Evolutionary conservation across 108 stramenopile genomes (phyloP), one percentile per base, ranked within the genome.

Genomic region (Fragilariopsis cylindrus): DNA sequence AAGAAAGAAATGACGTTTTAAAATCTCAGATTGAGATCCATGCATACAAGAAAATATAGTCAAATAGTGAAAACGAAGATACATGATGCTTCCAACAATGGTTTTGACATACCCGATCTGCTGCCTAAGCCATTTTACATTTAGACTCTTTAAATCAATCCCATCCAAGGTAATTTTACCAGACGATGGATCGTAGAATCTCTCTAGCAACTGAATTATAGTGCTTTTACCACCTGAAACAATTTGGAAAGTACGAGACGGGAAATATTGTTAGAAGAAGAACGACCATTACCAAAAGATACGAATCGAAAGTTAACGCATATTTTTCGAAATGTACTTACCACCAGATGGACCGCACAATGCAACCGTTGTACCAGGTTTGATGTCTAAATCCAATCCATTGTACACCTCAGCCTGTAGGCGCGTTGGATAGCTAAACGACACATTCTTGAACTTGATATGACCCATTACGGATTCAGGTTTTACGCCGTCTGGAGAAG

Each of bases 161-260:
- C 95, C 97, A 72, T 98, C 94, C 30, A 97, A 58, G 30, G 70
- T 56, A 44, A 98, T 81, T 4, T 49, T 46, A 13, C 96, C 96
- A 18, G 50, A 57, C 42, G 54, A 56, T 5, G 86, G 82, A 60
- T 95, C 92, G 72, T 97, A 97, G 74, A 95, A 95, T 40, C 94
- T 82, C 71, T 92, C 85, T n/a, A 96, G n/a, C 48, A 96, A 72
- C n/a, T 82, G 76, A 16, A 94, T 83, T 64, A 78, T 68, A 12
- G 91, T 93, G 43, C 66, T 65, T 83, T 96, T 96, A 40, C 90
- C 90, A 1, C 30, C 30, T 30, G 30, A 30, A 30, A 56, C 48
- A 8, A 88, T 89, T 30, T 30, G 30, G 30, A 30, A 30, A 30
- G 30, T 30, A 30, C 30, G 15, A 30, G 30, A 30, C 30, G 30